Percentiles rank a stretch among this genome's conserved stretches.
Evolutionary conservation across 164 flowering plant genomes (phyloP).

Genomic region (Aristolochia contorta): DNA sequence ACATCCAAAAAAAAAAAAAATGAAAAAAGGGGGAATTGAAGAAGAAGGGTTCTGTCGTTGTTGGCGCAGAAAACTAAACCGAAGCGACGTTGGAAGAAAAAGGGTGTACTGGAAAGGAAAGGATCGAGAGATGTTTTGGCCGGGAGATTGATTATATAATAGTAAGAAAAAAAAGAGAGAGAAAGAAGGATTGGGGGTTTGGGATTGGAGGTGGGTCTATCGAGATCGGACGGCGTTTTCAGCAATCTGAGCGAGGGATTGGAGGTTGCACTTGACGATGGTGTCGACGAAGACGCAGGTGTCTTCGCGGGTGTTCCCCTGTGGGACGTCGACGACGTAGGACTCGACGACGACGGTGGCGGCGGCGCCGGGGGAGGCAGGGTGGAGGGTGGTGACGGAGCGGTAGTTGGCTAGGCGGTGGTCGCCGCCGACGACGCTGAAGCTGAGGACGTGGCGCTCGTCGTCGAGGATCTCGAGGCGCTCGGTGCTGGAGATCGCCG

Average conservation of each 20-base stretch:
- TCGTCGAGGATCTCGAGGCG: slow-evolving; percentile 83
- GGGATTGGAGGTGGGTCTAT: no score
- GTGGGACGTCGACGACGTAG: slow-evolving; percentile 68
- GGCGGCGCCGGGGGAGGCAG: slow-evolving; percentile 25
- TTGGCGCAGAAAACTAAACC: no score
- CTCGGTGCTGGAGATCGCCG: slow-evolving; percentile 59
- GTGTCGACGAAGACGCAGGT: slow-evolving; percentile 67
- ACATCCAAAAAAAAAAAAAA: no score
- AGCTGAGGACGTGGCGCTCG: slow-evolving; percentile 60
- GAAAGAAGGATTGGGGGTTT: no score
- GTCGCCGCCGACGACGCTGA: slow-evolving; percentile 80
- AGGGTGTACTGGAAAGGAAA: no score
- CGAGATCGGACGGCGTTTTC: slow-evolving; percentile 14
- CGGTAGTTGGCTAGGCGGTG: slow-evolving; percentile 64
- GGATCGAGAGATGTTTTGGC: no score
- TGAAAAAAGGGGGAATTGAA: not conserved
- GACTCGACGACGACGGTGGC: slow-evolving; percentile 72
- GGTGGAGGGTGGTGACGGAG: slow-evolving; percentile 70
- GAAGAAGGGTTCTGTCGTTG: no score
- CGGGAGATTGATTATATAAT: no score
- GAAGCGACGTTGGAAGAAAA: no score
- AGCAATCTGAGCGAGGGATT: slow-evolving; percentile 55
- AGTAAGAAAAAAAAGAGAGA: no score
- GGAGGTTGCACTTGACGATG: slow-evolving; percentile 67
- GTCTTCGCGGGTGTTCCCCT: slow-evolving; percentile 69